These are phyloP conservation scores for Aspergillus caelatus DNA, from an alignment of 2,329 filamentous ascomycete genomes.

Conservation along the genomic window DNA sequence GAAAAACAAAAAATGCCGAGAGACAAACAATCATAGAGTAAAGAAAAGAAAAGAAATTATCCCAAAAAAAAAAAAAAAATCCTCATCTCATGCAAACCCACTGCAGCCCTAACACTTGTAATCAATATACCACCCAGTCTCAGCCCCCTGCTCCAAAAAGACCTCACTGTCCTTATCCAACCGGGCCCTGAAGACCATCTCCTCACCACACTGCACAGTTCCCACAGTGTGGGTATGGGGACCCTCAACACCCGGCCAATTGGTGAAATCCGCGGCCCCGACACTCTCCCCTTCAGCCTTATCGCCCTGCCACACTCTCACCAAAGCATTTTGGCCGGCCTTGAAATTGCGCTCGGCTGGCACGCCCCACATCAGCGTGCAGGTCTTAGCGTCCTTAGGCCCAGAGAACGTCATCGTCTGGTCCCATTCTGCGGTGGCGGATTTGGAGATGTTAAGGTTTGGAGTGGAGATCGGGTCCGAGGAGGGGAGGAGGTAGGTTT, in stretches of 20 bases:
- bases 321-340: conserved; percentile 9
- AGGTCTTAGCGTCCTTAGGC: conserved; percentile 4
- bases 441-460: conserved; percentile 7
- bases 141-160: conserved; percentile 7
- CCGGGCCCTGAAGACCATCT: background rate
- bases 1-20: background rate
- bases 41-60: background rate
- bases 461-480: background rate
- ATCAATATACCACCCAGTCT: conserved; percentile 11
- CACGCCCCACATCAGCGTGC: conserved; percentile 2
- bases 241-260: conserved; percentile 3
- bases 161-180: conserved; percentile 5
- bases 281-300: background rate
- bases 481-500: background rate
- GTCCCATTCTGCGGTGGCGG: conserved; percentile 2
- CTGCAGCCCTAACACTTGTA: conserved; percentile 6
- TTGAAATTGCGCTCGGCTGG: conserved; percentile 9
- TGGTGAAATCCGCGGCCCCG: conserved; percentile 8
- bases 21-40: background rate
- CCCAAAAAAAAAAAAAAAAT: background rate
- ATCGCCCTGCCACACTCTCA: background rate
- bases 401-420: conserved; percentile 8
- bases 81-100: background rate
- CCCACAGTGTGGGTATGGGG: conserved; percentile 3
- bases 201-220: background rate